phyloP scores from a whole-genome alignment of 2,329 filamentous ascomycete species.

The Fusarium sp. region DNA sequence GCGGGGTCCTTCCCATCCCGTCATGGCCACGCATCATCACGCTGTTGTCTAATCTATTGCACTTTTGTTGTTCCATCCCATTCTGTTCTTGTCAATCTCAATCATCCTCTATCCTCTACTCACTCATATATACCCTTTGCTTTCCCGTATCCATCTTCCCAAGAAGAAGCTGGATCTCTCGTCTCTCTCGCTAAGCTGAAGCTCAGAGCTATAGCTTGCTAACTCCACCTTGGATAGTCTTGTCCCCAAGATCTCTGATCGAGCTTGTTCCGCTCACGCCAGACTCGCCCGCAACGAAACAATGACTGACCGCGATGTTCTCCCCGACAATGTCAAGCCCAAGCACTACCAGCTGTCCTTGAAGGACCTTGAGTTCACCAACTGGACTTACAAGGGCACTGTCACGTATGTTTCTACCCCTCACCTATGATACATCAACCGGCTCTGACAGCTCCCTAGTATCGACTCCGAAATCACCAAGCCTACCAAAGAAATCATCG shows the following conservation, averaged over 20 bases:
- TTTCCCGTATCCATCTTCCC: neutral
- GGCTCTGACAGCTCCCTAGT: slow-evolving; percentile 54
- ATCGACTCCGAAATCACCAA: slow-evolving; percentile 82
- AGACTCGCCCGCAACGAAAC: slow-evolving; percentile 52
- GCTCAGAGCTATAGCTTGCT: slow-evolving; percentile 44
- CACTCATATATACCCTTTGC: slow-evolving; percentile 12
- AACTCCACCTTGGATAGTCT: slow-evolving; percentile 41
- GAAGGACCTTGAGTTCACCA: slow-evolving; percentile 80
- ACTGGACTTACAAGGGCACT: slow-evolving; percentile 83
- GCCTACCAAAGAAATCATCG: slow-evolving; percentile 79
- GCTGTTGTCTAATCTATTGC: slow-evolving; percentile 29
- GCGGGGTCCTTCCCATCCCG: slow-evolving; percentile 31
- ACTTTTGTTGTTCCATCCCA: slow-evolving; percentile 24
- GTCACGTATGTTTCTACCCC: slow-evolving; percentile 65
- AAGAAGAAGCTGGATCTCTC: slow-evolving; percentile 4
- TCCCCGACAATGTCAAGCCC: slow-evolving; percentile 78
- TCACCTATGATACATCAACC: slow-evolving; percentile 20
- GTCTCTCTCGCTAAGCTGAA: slow-evolving; percentile 32
- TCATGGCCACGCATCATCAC: slow-evolving; percentile 36
- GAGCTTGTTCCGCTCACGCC: slow-evolving; percentile 55
- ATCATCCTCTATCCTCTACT: slow-evolving; percentile 1
- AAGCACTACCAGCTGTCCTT: slow-evolving; percentile 88
- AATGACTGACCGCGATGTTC: slow-evolving; percentile 73
- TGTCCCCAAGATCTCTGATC: slow-evolving; percentile 46
- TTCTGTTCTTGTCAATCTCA: slow-evolving; percentile 2